Base-by-base conservation (phyloP, 2,329 filamentous ascomycete species). In the Aspergillus sp. region DNA sequence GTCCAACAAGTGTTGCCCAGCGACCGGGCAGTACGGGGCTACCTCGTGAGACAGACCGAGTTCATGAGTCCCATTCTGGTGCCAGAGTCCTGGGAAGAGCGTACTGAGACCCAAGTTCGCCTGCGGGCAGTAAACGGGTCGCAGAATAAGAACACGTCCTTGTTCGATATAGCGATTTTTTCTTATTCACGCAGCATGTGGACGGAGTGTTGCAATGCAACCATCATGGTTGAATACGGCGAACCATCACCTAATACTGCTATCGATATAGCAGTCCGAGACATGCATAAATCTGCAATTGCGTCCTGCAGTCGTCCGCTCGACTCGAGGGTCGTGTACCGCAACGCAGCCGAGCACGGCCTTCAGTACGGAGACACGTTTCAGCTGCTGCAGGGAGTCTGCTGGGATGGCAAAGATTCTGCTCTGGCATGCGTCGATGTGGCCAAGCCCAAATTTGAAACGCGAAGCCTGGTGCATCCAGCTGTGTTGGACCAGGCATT, bases 401-500 rank as follows among this genome's bases (percentile, higher is more conserved):
- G 32, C 15, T 60, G 51, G 50, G 51, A 60, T 24, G 31, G 35
- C 4, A 11, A 34, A n/a, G 6, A 14, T 3, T 34, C 15, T 3
- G 19, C 24, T 17, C 5, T 31, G 8, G 31, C 22, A 7, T 12
- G 31, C 15, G 27, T 34, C 5, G 13, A 28, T 28, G 32, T 34
- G 10, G 17, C 26, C 10, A 22, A 22, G 19, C 4, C 20, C 14
- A 37, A 8, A 49, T 46, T 22, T 13, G 12, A 29, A 13, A 37
- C 31, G 6, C 19, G 36, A 22, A 22, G 19, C 10, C 10, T 58
- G 5, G 48, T 62, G 10, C 61, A 65, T 33, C 61, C 61, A 1
- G 52, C 54, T 8, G 43, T 63, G 5, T 41, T 66, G 3, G 62
- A 66, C 35, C 43, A 51, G 0, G 49, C 48, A 7, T 51, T 63